A percentile compares a stretch with the other conserved stretches of the same genome.
Evolutionary conservation across 2,329 filamentous ascomycete species (phyloP).

Genomic region (Pochonia chlamydosporia): DNA sequence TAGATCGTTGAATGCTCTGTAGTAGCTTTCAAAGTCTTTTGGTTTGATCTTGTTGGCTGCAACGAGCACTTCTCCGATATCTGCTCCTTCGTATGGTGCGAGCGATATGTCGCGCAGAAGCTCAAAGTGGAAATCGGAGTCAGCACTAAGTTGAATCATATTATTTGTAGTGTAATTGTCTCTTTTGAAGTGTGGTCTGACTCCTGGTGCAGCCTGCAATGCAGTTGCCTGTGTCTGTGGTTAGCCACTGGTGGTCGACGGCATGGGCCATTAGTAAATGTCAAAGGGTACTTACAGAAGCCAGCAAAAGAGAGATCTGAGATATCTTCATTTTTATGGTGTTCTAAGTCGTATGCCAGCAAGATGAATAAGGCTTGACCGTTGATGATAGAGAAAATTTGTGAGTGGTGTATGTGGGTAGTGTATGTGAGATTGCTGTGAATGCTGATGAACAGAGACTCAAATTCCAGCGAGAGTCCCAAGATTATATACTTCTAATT

Average conservation of each 20-base stretch:
- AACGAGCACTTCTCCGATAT: constrained; percentile 26
- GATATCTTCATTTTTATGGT: too few relatives aligned
- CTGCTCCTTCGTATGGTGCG: constrained; percentile 8
- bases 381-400: too few relatives aligned
- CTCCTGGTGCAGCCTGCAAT: neutral
- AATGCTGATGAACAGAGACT: too few relatives aligned
- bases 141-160: constrained; percentile 14
- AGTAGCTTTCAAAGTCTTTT: constrained; percentile 18
- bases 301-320: too few relatives aligned
- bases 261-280: too few relatives aligned
- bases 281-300: neutral
- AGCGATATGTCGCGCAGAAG: constrained; percentile 15
- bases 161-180: neutral
- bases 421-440: too few relatives aligned
- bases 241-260: too few relatives aligned
- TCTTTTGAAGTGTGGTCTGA: neutral
- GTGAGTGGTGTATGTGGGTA: too few relatives aligned
- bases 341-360: too few relatives aligned
- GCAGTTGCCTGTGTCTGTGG: neutral
- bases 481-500: too few relatives aligned
- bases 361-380: too few relatives aligned
- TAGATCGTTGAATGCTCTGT: constrained; percentile 15
- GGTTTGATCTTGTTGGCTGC: constrained; percentile 20
- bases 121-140: constrained; percentile 17
- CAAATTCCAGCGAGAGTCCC: too few relatives aligned